Evolutionary conservation across 148 eudicot species (phyloP).

Genomic region (Chenopodium berlandieri): DNA sequence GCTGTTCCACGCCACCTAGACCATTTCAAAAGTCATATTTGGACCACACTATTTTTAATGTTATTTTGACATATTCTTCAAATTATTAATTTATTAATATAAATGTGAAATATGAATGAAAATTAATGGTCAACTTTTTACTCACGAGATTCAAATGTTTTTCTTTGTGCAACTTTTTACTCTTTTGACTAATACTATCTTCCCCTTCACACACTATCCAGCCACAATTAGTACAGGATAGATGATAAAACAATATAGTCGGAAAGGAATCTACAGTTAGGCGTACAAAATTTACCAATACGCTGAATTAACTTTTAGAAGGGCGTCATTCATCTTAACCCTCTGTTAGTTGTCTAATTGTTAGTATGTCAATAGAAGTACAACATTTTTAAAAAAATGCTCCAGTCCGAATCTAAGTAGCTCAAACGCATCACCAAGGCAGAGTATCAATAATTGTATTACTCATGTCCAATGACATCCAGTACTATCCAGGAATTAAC

Average conservation of each 20-base stretch:
- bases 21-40: slow-evolving; percentile 6
- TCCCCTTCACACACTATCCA: neutral
- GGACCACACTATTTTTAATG: slow-evolving; percentile 8
- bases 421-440: too few species aligned
- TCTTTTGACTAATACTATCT: neutral
- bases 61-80: neutral
- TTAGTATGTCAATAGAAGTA: too few species aligned
- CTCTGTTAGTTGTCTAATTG: neutral
- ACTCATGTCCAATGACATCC: too few species aligned
- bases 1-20: slow-evolving; percentile 12
- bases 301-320: too few species aligned
- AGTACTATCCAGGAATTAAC: too few species aligned
- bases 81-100: neutral
- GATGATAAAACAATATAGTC: too few species aligned
- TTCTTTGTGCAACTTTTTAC: slow-evolving; percentile 13
- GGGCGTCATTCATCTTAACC: neutral
- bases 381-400: too few species aligned
- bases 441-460: too few species aligned
- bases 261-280: too few species aligned
- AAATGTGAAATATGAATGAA: neutral
- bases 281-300: too few species aligned
- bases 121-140: neutral
- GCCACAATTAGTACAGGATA: neutral
- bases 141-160: slow-evolving; percentile 25
- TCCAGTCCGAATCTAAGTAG: too few species aligned